Evolutionary conservation across 2,329 filamentous ascomycete genomes (phyloP).

Genomic region (Coleophoma eucalyptorum): DNA sequence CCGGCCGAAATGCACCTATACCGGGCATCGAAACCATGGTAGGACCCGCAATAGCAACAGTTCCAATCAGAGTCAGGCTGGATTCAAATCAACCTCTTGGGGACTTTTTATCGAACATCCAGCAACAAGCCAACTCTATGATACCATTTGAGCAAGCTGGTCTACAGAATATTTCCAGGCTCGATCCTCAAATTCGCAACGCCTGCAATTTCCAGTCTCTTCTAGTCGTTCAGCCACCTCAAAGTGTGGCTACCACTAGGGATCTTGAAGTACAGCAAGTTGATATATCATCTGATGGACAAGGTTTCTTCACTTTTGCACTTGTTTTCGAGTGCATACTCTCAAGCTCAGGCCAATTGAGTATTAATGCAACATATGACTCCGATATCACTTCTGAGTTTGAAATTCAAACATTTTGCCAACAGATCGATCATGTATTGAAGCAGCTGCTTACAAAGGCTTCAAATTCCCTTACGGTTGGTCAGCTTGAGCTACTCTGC

Average conservation of each 20-base stretch:
- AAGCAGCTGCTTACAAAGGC: neutral
- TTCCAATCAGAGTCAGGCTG: constrained; percentile 1
- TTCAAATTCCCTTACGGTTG: neutral
- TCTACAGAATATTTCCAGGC: neutral
- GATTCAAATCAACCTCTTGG: constrained; percentile 6
- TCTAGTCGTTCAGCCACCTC: constrained; percentile 28
- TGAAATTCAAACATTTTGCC: neutral
- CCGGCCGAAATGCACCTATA: constrained; percentile 30
- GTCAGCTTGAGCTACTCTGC: neutral
- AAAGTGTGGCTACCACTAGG: neutral
- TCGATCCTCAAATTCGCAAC: constrained; percentile 27
- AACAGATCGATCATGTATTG: neutral
- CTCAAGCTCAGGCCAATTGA: neutral
- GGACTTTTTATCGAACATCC: neutral
- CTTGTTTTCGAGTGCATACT: neutral
- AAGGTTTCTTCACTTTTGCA: constrained; percentile 1
- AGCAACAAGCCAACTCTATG: constrained; percentile 34
- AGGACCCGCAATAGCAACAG: constrained; percentile 14
- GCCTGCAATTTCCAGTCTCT: constrained; percentile 35
- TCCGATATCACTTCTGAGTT: neutral
- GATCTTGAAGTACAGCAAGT: neutral
- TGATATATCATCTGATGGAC: neutral
- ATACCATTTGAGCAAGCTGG: constrained; percentile 45
- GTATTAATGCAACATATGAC: neutral
- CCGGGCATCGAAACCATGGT: constrained; percentile 33